A percentile compares a stretch with the other conserved stretches of the same genome.
Evolutionary conservation across 192 early-diverging fungal genomes (phyloP).

Genomic region (Backusella liffmaniae): DNA sequence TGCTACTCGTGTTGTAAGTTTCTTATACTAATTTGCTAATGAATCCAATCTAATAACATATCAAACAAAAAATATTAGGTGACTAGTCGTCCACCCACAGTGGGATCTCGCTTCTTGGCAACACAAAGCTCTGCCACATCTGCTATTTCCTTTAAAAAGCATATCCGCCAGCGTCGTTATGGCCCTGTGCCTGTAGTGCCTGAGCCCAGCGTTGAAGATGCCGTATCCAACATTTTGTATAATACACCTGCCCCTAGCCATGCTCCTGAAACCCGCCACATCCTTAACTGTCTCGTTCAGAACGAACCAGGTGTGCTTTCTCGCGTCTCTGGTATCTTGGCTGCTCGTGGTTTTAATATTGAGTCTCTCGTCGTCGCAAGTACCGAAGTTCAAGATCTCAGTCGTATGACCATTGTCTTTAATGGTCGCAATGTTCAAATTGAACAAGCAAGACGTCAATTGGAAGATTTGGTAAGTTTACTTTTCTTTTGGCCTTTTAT

Average conservation of each 20-base stretch:
- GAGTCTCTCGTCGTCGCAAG: slow-evolving; percentile 95
- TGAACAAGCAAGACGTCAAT: slow-evolving; percentile 91
- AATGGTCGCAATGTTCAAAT: slow-evolving; percentile 79
- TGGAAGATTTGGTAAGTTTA: slow-evolving; percentile 86
- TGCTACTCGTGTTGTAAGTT: slow-evolving; percentile 14
- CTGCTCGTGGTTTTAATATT: slow-evolving; percentile 95
- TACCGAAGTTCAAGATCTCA: slow-evolving; percentile 91
- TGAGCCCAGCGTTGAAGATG: slow-evolving; percentile 85
- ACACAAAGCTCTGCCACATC: slow-evolving; percentile 21
- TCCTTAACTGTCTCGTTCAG: slow-evolving; percentile 93
- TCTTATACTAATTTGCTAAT: neutral
- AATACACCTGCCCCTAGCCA: slow-evolving; percentile 71
- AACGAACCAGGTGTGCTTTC: slow-evolving; percentile 88
- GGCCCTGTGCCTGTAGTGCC: slow-evolving; percentile 31
- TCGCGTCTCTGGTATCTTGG: slow-evolving; percentile 84
- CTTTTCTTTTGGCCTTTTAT: neutral
- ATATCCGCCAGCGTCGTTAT: slow-evolving; percentile 29
- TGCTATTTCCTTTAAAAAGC: slow-evolving; percentile 32
- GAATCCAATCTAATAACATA: neutral
- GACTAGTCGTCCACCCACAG: neutral
- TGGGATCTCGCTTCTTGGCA: slow-evolving; percentile 8
- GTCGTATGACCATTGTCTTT: slow-evolving; percentile 95
- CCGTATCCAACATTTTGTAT: slow-evolving; percentile 95
- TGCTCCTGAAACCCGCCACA: slow-evolving; percentile 71
- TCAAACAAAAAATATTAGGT: neutral